These are phyloP conservation scores for Vitis vinifera DNA, from an alignment of 164 flowering plant species.

Conservation along the genomic window ASM3070453v1 NC_081812.1:15105501-15106000, in stretches of 20 bases:
- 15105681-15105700: conserved; percentile 17
- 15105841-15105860: background rate
- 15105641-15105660: conserved; percentile 26
- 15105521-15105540: too few species aligned
- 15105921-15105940: too few species aligned
- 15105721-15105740: too few species aligned
- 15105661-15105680: conserved; percentile 18
- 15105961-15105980: too few species aligned
- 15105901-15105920: background rate
- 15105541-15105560: conserved; percentile 19
- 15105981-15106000: too few species aligned
- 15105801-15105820: background rate
- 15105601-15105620: conserved; percentile 8
- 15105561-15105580: conserved; percentile 24
- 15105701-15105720: conserved; percentile 6
- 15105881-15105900: background rate
- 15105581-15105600: background rate
- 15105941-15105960: too few species aligned
- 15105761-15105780: background rate
- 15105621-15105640: conserved; percentile 19
- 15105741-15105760: too few species aligned
- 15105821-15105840: background rate
- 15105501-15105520: background rate
- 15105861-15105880: background rate
- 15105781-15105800: background rate